Evolutionary conservation across 1,284 basidiomycete genomes (phyloP), one percentile per base, ranked within the genome.

Genomic region (Omphalotus olearius): DNA sequence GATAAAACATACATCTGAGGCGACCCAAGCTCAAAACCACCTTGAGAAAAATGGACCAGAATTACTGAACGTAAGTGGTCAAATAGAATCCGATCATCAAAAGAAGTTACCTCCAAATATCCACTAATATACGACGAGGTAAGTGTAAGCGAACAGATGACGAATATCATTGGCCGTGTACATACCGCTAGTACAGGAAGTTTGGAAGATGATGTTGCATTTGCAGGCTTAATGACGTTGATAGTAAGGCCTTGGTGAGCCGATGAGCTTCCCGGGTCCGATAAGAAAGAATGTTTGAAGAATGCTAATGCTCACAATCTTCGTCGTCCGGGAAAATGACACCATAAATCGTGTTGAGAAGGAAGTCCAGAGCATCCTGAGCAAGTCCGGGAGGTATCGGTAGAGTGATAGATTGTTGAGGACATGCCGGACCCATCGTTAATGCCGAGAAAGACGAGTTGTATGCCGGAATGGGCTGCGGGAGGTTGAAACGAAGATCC

Each of bases 401-500:
- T 2, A 70, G 57, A 0, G 55, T 54, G 14, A 69, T 48, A 0
- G 61, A 59, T 56, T 80, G 78, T 50, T 82, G 80, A 9, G 75
- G 73, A 53, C 80, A 83, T 1, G 73, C 62, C 10, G 67, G 62
- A 0, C 79, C 79, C 54, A 69, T 80, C 0, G 60, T 51, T 0
- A 67, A 71, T 0, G 75, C 77, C n/a, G 64, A 57, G 42, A 73
- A 59, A 0, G 61, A 65, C 1, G 69, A 69, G 1, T 57, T 67
- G 58, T 80, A 81, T 1, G 72, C 58, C 0, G 65, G 50, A n/a
- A 70, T 69, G 0, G 74, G 58, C 42, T 71, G 62, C 0, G 80
- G 80, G 0, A 74, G 61, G 26, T 69, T 69, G 56, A 82, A 79
- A 0, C 80, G 74, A 23, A 77, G 68, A 46, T 75, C 62, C 11